Evolutionary conservation across 73 alveolate genomes (phyloP).

Genomic region (Tetrahymena elliotti): DNA sequence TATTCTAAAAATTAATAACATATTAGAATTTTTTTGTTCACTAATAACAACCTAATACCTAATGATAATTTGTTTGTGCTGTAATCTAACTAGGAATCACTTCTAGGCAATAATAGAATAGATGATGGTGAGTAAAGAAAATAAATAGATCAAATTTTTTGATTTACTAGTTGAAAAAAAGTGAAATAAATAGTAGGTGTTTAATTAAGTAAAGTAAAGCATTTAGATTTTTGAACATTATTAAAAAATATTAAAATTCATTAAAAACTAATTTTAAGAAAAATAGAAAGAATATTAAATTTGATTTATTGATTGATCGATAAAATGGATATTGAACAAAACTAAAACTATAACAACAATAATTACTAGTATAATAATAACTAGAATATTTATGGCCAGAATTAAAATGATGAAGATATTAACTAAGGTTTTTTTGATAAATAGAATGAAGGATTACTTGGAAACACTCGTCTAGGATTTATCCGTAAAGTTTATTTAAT

Average conservation of each 20-base stretch:
- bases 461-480: constrained; percentile 55
- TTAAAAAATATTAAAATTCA: too few relatives aligned
- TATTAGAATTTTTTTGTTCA: neutral
- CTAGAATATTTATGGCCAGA: neutral
- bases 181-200: neutral
- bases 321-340: neutral
- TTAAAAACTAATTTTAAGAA: neutral
- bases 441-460: neutral
- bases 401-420: neutral
- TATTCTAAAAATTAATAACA: neutral
- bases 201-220: neutral
- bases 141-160: too few relatives aligned
- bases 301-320: neutral
- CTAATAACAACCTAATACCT: neutral
- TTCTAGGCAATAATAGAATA: too few relatives aligned
- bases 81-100: neutral
- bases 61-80: neutral
- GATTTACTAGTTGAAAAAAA: too few relatives aligned
- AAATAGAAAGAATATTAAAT: too few relatives aligned
- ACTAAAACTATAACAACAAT: neutral
- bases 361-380: neutral
- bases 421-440: neutral
- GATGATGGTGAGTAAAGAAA: neutral
- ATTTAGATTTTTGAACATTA: neutral
- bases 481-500: constrained; percentile 77